Evolutionary conservation across 2,329 filamentous ascomycete species (phyloP), one percentile per base, ranked within the genome.

Genomic region (Beauveria medogensis): DNA sequence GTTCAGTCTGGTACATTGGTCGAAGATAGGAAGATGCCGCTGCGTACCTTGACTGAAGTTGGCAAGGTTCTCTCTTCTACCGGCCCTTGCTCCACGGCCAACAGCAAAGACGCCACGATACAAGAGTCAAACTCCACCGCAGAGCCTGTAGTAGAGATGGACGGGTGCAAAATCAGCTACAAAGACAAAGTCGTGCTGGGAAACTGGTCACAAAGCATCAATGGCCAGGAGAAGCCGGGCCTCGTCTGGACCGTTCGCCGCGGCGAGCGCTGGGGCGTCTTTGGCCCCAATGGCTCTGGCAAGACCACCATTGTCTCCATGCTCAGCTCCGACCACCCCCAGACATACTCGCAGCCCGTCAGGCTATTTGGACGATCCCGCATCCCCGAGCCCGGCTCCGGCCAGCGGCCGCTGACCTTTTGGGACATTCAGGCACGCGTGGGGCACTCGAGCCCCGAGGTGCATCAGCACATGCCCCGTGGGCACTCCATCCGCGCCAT

Each of bases 241-340:
- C 77, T 97, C 6, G 82, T 88, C 69, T 97, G 94, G 91, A 90
- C 82, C 0, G 87, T 97, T 26, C 84, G 86, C 44, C 84, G 88
- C 56, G 92, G 93, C 26, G 86, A 97, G 71, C 85, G 92, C 64
- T 96, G 92, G 89, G 93, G 90, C 3, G 83, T 97, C 20, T 94
- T 99, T 69, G 94, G 94, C 0, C 89, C 92, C 37, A 97, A 99
- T 67, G 94, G 89, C 14, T 96, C 91, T 0, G 94, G 94, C 20
- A 99, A 99, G 77, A 99, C 94, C 0, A 99, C 94, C 0, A 82
- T 99, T 44, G 83, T 97, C 30, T 94, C 92, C 5, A 81, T 99
- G 6, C 89, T 99, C 62, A 95, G 91, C 63, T 97, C 93, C 1
- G 94, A 99, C 69, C 94, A 99, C 68, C 94, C 94, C 0, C 93